Evolutionary conservation across 2,329 filamentous ascomycete genomes (phyloP).

Genomic region (Cadophora luteo-olivacea): DNA sequence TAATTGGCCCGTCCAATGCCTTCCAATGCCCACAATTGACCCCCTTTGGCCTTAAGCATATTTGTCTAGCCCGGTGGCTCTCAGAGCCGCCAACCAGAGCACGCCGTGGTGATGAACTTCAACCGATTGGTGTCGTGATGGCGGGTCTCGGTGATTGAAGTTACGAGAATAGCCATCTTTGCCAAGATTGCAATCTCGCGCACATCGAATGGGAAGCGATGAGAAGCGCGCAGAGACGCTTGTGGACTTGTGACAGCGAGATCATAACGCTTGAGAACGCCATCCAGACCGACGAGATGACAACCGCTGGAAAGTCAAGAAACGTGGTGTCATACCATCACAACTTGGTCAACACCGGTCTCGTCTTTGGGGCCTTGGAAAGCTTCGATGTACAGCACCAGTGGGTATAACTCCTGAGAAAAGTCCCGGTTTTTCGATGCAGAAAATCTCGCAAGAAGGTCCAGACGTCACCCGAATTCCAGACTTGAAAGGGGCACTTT

Average conservation of each 20-base stretch:
- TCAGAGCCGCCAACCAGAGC: background rate
- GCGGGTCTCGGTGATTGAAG: conserved; percentile 17
- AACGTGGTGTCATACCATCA: conserved; percentile 13
- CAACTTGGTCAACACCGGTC: background rate
- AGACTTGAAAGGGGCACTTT: background rate
- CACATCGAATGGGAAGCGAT: background rate
- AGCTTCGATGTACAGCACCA: background rate
- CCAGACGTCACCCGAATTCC: background rate
- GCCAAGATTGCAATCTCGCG: conserved; percentile 13
- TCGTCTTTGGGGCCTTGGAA: conserved; percentile 3
- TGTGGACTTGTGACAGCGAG: background rate
- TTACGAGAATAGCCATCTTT: conserved; percentile 11
- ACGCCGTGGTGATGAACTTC: background rate
- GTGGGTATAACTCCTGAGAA: background rate
- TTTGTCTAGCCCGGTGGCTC: background rate
- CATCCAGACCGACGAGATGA: background rate
- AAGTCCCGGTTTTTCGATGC: background rate
- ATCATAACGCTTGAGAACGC: background rate
- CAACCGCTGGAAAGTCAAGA: background rate
- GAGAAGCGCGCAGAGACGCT: conserved; percentile 9
- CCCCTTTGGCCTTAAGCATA: conserved; percentile 6
- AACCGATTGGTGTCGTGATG: conserved; percentile 14
- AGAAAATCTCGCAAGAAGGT: background rate
- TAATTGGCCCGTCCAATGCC: background rate
- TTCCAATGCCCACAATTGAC: background rate